Percentiles rank a stretch among this genome's conserved stretches.
These are phyloP conservation scores for grape (Vitis vinifera) DNA, from an alignment of 164 flowering plant genomes.

Conservation along the genomic window DNA sequence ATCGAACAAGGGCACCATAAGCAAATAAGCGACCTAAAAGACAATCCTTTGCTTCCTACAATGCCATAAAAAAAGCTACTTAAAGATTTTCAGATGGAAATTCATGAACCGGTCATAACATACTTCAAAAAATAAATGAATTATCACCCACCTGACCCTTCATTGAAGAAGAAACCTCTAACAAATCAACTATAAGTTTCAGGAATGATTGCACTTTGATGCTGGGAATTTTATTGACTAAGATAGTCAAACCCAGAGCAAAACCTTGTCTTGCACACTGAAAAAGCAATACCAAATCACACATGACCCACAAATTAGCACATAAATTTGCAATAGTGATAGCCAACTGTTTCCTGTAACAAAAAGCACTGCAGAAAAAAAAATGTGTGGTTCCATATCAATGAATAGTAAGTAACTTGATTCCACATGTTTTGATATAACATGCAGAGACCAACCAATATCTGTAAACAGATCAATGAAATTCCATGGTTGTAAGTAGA, in stretches of 20 bases:
- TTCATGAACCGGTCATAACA: not conserved
- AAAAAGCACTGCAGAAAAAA: not conserved
- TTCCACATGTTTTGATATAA: too few species aligned
- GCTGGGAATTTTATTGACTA: conserved; percentile 43
- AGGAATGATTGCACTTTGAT: conserved; percentile 63
- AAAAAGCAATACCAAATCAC: conserved; percentile 25
- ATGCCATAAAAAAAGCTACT: conserved; percentile 15
- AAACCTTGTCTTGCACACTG: conserved; percentile 99
- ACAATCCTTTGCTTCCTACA: conserved; percentile 84
- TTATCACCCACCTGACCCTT: conserved; percentile 80
- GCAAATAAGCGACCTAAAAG: conserved; percentile 90
- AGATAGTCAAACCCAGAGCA: conserved; percentile 73
- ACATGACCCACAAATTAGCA: conserved; percentile 5
- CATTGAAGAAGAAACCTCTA: conserved; percentile 90
- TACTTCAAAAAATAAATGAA: not conserved
- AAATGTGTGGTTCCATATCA: not conserved
- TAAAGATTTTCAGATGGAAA: not conserved
- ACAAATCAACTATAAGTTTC: conserved; percentile 59
- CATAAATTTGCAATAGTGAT: not conserved
- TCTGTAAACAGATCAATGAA: too few species aligned
- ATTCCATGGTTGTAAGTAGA: too few species aligned
- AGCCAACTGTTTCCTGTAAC: not conserved
- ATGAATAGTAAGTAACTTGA: too few species aligned
- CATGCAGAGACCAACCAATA: too few species aligned
- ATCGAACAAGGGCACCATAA: conserved; percentile 86